phyloP scores from a whole-genome alignment of 768 basidiomycete species.

The Mrakia frigida region DNA sequence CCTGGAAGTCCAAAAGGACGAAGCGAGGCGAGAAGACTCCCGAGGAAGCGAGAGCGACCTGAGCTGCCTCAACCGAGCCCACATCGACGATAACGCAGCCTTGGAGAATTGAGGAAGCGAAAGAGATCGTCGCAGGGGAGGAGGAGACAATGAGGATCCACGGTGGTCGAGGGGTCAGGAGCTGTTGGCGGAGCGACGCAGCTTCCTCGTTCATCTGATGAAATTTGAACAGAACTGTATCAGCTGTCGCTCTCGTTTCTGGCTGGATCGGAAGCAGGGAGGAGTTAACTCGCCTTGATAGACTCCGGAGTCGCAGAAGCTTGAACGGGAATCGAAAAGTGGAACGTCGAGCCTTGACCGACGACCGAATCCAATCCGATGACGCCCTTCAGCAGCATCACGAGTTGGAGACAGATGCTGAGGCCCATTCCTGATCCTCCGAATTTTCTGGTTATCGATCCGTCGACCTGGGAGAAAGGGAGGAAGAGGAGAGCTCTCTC shows the following conservation, averaged over 20 bases:
- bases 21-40: background rate
- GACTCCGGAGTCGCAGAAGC: background rate
- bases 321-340: slow-evolving; percentile 67
- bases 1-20: background rate
- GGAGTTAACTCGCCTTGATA: background rate
- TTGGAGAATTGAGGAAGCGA: background rate
- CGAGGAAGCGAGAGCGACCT: slow-evolving; percentile 4
- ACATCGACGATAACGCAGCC: background rate
- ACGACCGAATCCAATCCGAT: slow-evolving; percentile 66
- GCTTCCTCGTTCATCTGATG: slow-evolving; percentile 8
- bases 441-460: slow-evolving; percentile 65
- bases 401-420: slow-evolving; percentile 67
- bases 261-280: slow-evolving; percentile 43
- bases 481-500: slow-evolving; percentile 64
- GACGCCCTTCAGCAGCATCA: slow-evolving; percentile 68
- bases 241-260: slow-evolving; percentile 48
- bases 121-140: background rate
- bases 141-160: background rate
- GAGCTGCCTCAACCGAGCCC: no score
- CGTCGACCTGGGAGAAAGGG: slow-evolving; percentile 74
- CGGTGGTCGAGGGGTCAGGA: background rate
- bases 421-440: slow-evolving; percentile 73
- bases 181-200: background rate
- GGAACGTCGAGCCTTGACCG: slow-evolving; percentile 62
- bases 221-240: slow-evolving; percentile 46